Percentiles rank a stretch among this genome's conserved stretches.
phyloP scores from a whole-genome alignment of 2,329 filamentous ascomycete genomes.

The Pseudogymnoascus sp. region DNA sequence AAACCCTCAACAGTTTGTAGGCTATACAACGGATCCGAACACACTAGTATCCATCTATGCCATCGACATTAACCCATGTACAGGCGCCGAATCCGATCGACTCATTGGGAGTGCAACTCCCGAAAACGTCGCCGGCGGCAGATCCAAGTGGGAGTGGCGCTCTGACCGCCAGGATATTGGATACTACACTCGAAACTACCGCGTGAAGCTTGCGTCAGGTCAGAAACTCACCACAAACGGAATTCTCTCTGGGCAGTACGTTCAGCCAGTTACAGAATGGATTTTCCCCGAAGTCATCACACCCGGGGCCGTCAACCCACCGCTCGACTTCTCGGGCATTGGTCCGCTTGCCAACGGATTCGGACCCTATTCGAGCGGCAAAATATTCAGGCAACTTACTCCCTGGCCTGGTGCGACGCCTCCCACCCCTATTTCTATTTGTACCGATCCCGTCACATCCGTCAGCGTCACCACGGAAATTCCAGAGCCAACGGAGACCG shows the following conservation, averaged over 20 bases:
- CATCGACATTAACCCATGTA: conserved; percentile 37
- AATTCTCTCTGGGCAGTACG: conserved; percentile 35
- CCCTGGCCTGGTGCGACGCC: conserved; percentile 25
- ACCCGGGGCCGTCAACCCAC: conserved; percentile 30
- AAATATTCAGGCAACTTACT: conserved; percentile 32
- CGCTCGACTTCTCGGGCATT: conserved; percentile 32
- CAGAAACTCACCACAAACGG: conserved; percentile 32
- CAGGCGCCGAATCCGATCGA: conserved; percentile 32
- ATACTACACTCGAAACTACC: conserved; percentile 36
- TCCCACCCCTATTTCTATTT: background rate
- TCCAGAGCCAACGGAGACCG: background rate
- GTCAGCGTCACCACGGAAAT: background rate
- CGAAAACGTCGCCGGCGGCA: conserved; percentile 26
- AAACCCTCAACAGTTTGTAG: conserved; percentile 28
- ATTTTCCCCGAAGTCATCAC: conserved; percentile 36
- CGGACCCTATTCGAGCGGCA: conserved; percentile 24
- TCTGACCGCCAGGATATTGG: conserved; percentile 23
- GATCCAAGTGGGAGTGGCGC: conserved; percentile 36
- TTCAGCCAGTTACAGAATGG: conserved; percentile 37
- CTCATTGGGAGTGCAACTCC: conserved; percentile 28
- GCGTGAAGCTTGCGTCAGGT: conserved; percentile 30
- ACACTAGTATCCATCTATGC: conserved; percentile 31
- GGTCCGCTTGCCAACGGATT: conserved; percentile 27
- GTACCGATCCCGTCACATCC: background rate
- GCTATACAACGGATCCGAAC: conserved; percentile 33